Evolutionary conservation across 2,329 filamentous ascomycete genomes (phyloP).

Genomic region (Ploettnerulaceae sp.): DNA sequence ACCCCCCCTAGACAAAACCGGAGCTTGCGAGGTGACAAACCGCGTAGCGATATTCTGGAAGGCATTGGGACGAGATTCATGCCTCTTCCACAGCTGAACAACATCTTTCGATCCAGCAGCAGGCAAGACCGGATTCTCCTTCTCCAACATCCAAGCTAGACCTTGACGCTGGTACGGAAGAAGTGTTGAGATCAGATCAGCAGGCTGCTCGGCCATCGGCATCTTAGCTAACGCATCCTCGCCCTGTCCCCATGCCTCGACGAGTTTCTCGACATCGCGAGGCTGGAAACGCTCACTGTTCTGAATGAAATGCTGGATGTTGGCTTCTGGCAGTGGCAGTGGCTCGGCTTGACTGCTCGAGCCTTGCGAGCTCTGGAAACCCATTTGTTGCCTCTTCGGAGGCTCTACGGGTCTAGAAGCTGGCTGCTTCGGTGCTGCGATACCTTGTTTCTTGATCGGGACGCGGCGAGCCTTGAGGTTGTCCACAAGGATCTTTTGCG

Average conservation of each 20-base stretch:
- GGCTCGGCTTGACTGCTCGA: slow-evolving; percentile 16
- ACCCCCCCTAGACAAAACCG: slow-evolving; percentile 68
- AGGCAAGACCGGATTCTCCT: slow-evolving; percentile 67
- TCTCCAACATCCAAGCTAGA: slow-evolving; percentile 73
- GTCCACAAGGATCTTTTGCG: slow-evolving; percentile 51
- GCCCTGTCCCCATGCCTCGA: slow-evolving; percentile 45
- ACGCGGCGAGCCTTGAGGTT: slow-evolving; percentile 62
- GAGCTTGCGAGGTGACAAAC: slow-evolving; percentile 53
- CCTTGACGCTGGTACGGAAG: slow-evolving; percentile 78
- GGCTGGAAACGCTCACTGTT: slow-evolving; percentile 62
- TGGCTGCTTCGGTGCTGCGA: slow-evolving; percentile 41
- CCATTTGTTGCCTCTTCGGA: slow-evolving; percentile 34
- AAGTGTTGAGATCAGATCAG: slow-evolving; percentile 58
- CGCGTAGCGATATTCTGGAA: slow-evolving; percentile 69
- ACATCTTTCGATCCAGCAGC: slow-evolving; percentile 51
- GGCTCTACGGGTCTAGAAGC: slow-evolving; percentile 36
- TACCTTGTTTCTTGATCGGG: slow-evolving; percentile 37
- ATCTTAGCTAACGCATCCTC: slow-evolving; percentile 67
- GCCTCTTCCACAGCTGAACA: slow-evolving; percentile 73
- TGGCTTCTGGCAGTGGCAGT: slow-evolving; percentile 17
- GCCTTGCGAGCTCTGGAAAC: slow-evolving; percentile 23
- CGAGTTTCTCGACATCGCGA: slow-evolving; percentile 65
- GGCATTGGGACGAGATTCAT: slow-evolving; percentile 34
- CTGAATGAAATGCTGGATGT: slow-evolving; percentile 53
- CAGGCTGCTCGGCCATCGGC: slow-evolving; percentile 67